A percentile compares a stretch with the other conserved stretches of the same genome.
These are phyloP conservation scores for Verticillium zaregamsianum DNA, from an alignment of 2,329 filamentous ascomycete species.

Conservation along the genomic window DNA sequence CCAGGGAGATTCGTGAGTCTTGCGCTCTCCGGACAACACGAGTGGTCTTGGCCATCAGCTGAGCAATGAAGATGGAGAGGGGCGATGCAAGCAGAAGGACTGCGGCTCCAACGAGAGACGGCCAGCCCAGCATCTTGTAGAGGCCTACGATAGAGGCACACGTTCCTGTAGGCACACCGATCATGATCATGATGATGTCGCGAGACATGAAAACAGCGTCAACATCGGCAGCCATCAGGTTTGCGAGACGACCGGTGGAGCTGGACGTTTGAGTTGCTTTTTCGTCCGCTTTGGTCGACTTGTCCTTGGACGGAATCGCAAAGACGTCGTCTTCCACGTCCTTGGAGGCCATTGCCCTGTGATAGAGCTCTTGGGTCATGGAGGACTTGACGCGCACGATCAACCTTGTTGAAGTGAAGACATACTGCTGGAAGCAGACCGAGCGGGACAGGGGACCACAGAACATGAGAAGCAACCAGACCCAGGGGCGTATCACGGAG, in stretches of 20 bases:
- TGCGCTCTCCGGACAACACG: conserved; percentile 51
- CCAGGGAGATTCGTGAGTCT: conserved; percentile 51
- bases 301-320: conserved; percentile 19
- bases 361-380: conserved; percentile 55
- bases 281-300: conserved; percentile 14
- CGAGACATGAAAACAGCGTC: conserved; percentile 49
- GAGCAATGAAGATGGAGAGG: conserved; percentile 45
- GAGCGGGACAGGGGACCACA: conserved; percentile 44
- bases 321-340: conserved; percentile 53
- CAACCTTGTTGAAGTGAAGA: conserved; percentile 53
- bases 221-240: conserved; percentile 55
- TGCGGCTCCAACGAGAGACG: conserved; percentile 46
- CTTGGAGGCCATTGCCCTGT: conserved; percentile 50
- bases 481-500: conserved; percentile 41
- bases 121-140: conserved; percentile 53
- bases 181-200: conserved; percentile 42
- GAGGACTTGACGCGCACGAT: conserved; percentile 52
- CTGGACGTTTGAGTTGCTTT: conserved; percentile 26
- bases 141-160: conserved; percentile 45
- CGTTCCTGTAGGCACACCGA: conserved; percentile 43
- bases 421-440: conserved; percentile 50
- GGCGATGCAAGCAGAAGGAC: conserved; percentile 43
- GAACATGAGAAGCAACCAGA: conserved; percentile 53
- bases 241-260: conserved; percentile 48
- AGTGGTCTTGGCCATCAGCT: conserved; percentile 42